Conservation (phyloP, 108 stramenopile genomes). For the Cylindrotheca closterium region DNA sequence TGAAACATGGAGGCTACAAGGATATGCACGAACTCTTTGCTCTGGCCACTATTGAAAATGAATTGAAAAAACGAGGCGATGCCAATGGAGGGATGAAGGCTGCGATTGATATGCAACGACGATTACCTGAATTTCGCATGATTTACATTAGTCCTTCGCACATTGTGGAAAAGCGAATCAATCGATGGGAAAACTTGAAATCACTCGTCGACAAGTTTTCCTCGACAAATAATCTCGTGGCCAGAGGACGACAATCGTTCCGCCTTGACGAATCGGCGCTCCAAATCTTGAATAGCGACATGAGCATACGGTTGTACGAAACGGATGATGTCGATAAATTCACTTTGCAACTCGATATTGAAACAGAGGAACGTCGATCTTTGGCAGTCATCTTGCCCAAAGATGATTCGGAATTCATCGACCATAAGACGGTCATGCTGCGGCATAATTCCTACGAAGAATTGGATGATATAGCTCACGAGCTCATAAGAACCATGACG, state of each 20-base stretch:
- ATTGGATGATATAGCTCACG: conserved; percentile 42
- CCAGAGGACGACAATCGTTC: not conserved
- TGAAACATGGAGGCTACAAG: conserved; percentile 83
- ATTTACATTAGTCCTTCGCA: conserved; percentile 75
- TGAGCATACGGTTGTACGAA: conserved; percentile 28
- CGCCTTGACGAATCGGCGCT: not conserved
- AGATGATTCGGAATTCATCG: not conserved
- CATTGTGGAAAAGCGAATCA: conserved; percentile 13
- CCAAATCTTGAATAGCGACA: not conserved
- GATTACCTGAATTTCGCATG: conserved; percentile 73
- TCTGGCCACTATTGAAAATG: conserved; percentile 62
- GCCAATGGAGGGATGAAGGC: conserved; percentile 11
- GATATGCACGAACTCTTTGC: conserved; percentile 69
- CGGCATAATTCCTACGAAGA: conserved; percentile 37
- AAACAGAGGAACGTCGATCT: not conserved
- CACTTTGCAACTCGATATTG: conserved; percentile 10
- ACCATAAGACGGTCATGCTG: not conserved
- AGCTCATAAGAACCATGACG: conserved; percentile 32
- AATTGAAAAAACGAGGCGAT: conserved; percentile 43
- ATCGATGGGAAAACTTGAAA: conserved; percentile 5
- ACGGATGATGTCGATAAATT: not conserved
- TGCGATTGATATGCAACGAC: conserved; percentile 40
- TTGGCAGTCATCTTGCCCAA: conserved; percentile 19
- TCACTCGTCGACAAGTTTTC: not conserved
- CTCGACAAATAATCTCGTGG: not conserved